phyloP scores from a whole-genome alignment of 2,329 filamentous ascomycete genomes.

The Aspergillus quadricinctus region DNA sequence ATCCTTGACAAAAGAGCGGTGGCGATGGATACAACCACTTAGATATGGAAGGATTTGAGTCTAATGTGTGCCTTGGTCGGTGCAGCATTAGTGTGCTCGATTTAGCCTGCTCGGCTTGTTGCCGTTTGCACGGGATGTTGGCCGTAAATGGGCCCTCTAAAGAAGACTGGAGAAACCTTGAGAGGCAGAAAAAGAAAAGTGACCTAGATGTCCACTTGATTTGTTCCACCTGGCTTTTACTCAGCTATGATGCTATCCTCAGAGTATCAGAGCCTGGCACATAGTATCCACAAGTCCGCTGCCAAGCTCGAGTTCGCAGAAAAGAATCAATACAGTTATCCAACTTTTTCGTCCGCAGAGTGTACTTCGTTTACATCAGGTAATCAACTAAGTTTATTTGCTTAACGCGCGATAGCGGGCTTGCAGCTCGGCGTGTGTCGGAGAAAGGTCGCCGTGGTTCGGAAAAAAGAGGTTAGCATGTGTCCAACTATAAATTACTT shows the following conservation, averaged over 20 bases:
- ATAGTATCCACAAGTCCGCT: not conserved
- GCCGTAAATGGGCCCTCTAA: not conserved
- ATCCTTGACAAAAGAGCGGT: not conserved
- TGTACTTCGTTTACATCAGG: not conserved
- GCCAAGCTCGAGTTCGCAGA: not conserved
- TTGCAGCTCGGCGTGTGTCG: too few relatives aligned
- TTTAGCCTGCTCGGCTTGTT: constrained; percentile 6
- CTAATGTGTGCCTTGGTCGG: not conserved
- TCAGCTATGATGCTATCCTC: not conserved
- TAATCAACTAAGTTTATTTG: not conserved
- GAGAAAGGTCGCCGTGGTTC: too few relatives aligned
- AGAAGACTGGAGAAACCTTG: not conserved
- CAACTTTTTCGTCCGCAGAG: not conserved
- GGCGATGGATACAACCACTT: not conserved
- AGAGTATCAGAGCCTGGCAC: not conserved
- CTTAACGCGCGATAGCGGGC: not conserved
- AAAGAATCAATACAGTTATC: not conserved
- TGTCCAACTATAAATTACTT: too few relatives aligned
- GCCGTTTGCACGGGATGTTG: not conserved
- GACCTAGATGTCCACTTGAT: not conserved
- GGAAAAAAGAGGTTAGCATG: too few relatives aligned
- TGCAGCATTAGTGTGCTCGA: constrained; percentile 2
- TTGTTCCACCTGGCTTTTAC: not conserved
- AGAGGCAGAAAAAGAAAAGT: not conserved
- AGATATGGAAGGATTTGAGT: not conserved